Evolutionary conservation across 2,329 filamentous ascomycete genomes (phyloP).

Genomic region (Exophiala alcalophila): DNA sequence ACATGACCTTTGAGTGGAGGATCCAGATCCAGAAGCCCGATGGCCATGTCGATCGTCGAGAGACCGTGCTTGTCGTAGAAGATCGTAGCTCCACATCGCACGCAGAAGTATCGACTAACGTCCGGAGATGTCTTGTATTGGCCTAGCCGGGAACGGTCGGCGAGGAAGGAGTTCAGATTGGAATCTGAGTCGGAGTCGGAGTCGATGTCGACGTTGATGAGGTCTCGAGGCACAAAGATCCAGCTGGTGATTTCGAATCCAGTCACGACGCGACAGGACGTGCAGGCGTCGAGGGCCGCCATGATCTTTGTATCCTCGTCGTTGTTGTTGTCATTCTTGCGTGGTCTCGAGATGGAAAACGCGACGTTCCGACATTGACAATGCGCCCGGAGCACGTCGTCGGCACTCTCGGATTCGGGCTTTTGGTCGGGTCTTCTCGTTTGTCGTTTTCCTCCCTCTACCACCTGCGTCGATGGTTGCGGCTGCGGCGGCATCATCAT

Average conservation of each 20-base stretch:
- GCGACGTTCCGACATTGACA: conserved; percentile 18
- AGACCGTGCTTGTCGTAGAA: conserved; percentile 21
- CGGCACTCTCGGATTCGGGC: background rate
- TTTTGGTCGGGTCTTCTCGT: no score
- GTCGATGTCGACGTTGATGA: background rate
- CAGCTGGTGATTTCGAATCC: conserved; percentile 26
- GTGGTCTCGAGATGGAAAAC: conserved; percentile 12
- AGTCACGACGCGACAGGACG: conserved; percentile 18
- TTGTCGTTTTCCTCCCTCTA: no score
- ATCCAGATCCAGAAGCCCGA: conserved; percentile 22
- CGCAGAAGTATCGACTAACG: conserved; percentile 26
- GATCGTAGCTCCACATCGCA: conserved; percentile 20
- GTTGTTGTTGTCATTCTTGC: conserved; percentile 4
- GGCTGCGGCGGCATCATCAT: no score
- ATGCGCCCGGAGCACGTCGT: conserved; percentile 5
- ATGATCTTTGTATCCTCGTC: conserved; percentile 10
- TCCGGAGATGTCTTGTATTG: conserved; percentile 22
- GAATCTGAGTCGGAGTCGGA: no score
- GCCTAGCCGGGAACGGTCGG: conserved; percentile 10
- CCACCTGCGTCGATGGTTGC: no score
- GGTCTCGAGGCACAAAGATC: conserved; percentile 11
- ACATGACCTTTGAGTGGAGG: no score
- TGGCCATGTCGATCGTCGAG: conserved; percentile 18
- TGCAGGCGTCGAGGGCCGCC: conserved; percentile 19
- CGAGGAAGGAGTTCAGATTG: conserved; percentile 9